phyloP scores from a whole-genome alignment of 1,284 basidiomycete species.

The Marasmius fiardii region DNA sequence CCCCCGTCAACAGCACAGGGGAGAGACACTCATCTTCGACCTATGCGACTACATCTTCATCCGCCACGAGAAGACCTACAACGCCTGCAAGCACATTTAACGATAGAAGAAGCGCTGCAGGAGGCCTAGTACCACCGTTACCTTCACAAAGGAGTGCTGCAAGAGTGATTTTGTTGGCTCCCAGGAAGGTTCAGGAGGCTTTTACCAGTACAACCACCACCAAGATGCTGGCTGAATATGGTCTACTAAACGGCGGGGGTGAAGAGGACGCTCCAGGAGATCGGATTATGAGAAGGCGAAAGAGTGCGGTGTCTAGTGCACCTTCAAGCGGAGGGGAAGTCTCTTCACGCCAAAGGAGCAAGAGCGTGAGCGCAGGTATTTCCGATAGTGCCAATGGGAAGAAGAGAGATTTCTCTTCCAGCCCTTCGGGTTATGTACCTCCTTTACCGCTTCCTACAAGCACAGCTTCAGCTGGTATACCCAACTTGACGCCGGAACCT shows the following conservation, averaged over 20 bases:
- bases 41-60: constrained; percentile 3
- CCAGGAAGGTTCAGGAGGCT: constrained; percentile 67
- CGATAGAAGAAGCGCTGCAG: background rate
- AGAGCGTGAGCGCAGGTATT: constrained; percentile 3
- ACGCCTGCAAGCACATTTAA: background rate
- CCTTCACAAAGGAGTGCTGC: constrained; percentile 15
- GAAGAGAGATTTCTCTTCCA: constrained; percentile 11
- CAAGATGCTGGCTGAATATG: constrained; percentile 61
- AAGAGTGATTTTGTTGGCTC: constrained; percentile 60
- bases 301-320: constrained; percentile 14
- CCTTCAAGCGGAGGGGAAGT: background rate
- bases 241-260: constrained; percentile 36
- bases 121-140: background rate
- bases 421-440: constrained; percentile 14
- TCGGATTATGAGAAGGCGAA: constrained; percentile 20
- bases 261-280: constrained; percentile 13
- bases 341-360: constrained; percentile 8
- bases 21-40: constrained; percentile 6
- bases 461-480: constrained; percentile 18
- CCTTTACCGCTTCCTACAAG: constrained; percentile 7
- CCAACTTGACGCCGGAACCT: background rate
- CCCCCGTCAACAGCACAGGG: constrained; percentile 17
- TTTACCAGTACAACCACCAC: constrained; percentile 79
- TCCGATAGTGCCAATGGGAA: constrained; percentile 14
- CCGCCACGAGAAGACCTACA: constrained; percentile 3